Percentiles rank a stretch among this genome's conserved stretches.
These are phyloP conservation scores for Sordariomycetes sp. DNA, from an alignment of 2,329 filamentous ascomycete species.

Conservation along the genomic window DNA sequence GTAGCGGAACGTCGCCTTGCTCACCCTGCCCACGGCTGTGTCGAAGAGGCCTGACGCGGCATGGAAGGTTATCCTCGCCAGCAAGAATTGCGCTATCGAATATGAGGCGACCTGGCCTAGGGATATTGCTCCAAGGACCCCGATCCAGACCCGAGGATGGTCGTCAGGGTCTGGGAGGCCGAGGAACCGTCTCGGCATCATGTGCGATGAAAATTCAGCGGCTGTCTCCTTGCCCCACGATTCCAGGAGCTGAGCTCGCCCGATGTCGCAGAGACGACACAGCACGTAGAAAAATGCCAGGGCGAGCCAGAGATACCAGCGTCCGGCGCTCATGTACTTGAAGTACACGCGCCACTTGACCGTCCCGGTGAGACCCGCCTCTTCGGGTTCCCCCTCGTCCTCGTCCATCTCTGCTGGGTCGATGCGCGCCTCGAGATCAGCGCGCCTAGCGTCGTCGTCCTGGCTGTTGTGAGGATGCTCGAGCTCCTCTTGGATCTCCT, in stretches of 20 bases:
- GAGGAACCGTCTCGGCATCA: conserved; percentile 12
- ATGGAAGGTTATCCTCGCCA: conserved; percentile 70
- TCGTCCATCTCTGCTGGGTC: conserved; percentile 22
- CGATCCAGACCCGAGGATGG: conserved; percentile 66
- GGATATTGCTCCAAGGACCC: conserved; percentile 60
- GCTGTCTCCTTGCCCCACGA: conserved; percentile 63
- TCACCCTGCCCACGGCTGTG: conserved; percentile 63
- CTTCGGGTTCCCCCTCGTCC: conserved; percentile 9
- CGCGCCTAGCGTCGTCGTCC: conserved; percentile 9
- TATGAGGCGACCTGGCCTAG: conserved; percentile 49
- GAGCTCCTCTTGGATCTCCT: conserved; percentile 31
- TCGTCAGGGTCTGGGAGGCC: conserved; percentile 51
- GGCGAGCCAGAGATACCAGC: conserved; percentile 61
- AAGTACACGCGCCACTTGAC: conserved; percentile 72
- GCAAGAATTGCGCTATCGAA: conserved; percentile 53
- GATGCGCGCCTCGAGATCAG: conserved; percentile 9
- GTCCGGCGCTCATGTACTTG: conserved; percentile 77
- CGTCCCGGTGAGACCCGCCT: conserved; percentile 45
- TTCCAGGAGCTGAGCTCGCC: conserved; percentile 74
- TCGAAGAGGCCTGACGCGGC: conserved; percentile 70
- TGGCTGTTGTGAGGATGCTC: conserved; percentile 22
- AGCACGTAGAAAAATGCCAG: conserved; percentile 54
- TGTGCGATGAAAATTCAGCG: background rate
- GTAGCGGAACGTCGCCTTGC: conserved; percentile 76
- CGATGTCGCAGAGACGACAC: conserved; percentile 56